Base-by-base conservation (phyloP, 257 asterid genomes). In the Scutellaria minor region DNA sequence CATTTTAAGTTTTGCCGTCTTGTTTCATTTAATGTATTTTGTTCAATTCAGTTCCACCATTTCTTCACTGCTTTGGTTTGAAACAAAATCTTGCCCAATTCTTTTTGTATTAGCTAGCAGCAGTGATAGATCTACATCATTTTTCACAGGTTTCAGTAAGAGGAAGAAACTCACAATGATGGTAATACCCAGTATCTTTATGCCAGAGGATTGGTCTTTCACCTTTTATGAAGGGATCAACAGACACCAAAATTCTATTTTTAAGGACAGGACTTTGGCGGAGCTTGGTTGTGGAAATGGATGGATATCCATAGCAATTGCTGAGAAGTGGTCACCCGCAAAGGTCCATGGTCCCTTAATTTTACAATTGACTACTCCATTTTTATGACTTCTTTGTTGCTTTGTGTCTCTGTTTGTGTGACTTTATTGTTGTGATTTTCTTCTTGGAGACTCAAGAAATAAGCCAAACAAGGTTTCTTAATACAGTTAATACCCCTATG, bases 221-320 rank as follows among this genome's bases (percentile, higher is more conserved):
- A 95, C 99, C 77, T 95, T 95, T 78, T 95, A 86, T 5, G 99
- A 95, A 84, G 99, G 99, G 70, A 88, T 95, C 71, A 95, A 95
- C 72, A 88, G 99, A 77, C 96, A 95, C 65, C 95, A 98, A 11
- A 97, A 88, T 74, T 87, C 99, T 72, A 92, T 90, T 70, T 95
- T 95, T 81, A 87, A 85, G 84, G 99, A 95, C 81, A 92, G 78
- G 83, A 87, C 96, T 0, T 89, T 95, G 68, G 86, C 97, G 74
- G 99, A 95, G 80, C 96, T 95, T 82, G 99, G 99, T 58, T 95
- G 99, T 75, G 99, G 99, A 72, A 95, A 95, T 86, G 98, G 99
- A 78, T 95, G 97, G 99, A 95, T 95, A 85, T 95, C 99, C 76
- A 92, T 95, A 66, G 99, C 99, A 67, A 82, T 92, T 77, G 98